Evolutionary conservation across 495 filamentous ascomycete species (phyloP).

Genomic region (Podospora pseudopauciseta): DNA sequence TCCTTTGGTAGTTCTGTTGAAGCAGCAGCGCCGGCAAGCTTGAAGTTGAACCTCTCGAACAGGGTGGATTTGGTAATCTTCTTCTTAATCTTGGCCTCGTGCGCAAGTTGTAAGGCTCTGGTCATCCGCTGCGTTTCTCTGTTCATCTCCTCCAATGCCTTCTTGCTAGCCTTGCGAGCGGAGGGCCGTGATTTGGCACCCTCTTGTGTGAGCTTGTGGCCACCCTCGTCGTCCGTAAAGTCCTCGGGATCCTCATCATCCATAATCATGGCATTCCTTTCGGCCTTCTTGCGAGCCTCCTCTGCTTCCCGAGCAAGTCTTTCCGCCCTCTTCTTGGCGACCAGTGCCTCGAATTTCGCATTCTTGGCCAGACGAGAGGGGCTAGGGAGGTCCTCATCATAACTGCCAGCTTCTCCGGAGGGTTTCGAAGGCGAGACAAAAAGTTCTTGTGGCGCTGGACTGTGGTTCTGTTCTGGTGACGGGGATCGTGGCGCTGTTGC

Average conservation of each 20-base stretch:
- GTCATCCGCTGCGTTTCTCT: conserved; percentile 88
- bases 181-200: conserved; percentile 52
- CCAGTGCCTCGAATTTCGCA: conserved; percentile 60
- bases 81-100: conserved; percentile 86
- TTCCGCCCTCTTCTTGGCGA: conserved; percentile 67
- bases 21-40: conserved; percentile 36
- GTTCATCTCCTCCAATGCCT: conserved; percentile 91
- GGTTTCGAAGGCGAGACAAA: conserved; percentile 44
- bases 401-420: conserved; percentile 38
- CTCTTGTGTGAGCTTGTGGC: conserved; percentile 58
- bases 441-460: conserved; percentile 30
- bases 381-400: conserved; percentile 45
- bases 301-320: conserved; percentile 61
- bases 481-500: conserved; percentile 31
- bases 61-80: conserved; percentile 83
- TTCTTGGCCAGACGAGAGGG: conserved; percentile 43
- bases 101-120: conserved; percentile 85
- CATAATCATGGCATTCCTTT: conserved; percentile 37
- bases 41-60: conserved; percentile 80
- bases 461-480: conserved; percentile 9
- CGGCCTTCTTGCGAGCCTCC: conserved; percentile 47
- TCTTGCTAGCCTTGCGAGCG: conserved; percentile 82
- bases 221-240: conserved; percentile 55
- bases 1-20: conserved; percentile 19
- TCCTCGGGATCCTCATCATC: conserved; percentile 50